Evolutionary conservation across 108 stramenopile genomes (phyloP), one percentile per base, ranked within the genome.

Genomic region (Tribonema minus): DNA sequence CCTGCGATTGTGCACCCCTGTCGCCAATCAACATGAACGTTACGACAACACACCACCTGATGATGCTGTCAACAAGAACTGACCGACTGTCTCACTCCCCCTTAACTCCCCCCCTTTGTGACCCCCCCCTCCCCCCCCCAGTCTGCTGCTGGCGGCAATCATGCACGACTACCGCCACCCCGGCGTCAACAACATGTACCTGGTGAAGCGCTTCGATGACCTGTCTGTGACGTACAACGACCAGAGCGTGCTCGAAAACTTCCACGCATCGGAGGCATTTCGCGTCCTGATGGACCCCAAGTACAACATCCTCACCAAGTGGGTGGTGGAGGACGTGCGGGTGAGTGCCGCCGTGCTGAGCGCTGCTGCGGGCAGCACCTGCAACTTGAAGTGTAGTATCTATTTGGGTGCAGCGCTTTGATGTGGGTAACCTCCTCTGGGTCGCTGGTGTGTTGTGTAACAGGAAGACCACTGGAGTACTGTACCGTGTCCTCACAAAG

Each of bases 81-180:
- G n/a, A n/a, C n/a, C n/a, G n/a, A n/a, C n/a, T n/a, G n/a, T n/a
- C n/a, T n/a, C n/a, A n/a, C n/a, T n/a, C n/a, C n/a, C n/a, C n/a
- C n/a, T n/a, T n/a, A n/a, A n/a, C n/a, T n/a, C n/a, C n/a, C n/a
- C n/a, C n/a, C n/a, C n/a, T n/a, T n/a, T n/a, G n/a, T n/a, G n/a
- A n/a, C n/a, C n/a, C n/a, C n/a, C n/a, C n/a, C n/a, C n/a, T n/a
- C n/a, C n/a, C 9, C 46, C 9, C 46, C 20, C 15, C 46, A 54
- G 70, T 7, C 27, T 88, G 68, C 36, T 89, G 15, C 37, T 89
- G n/a, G 76, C 85, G 0, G 88, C 88, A 23, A 67, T 87, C 1
- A 76, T 86, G n/a, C 89, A 89, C 73, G 89, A 89, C 84, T 65
- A 87, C 61, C 83, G 83, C 29, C 89, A 89, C 79, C 85, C 84